Conservation (phyloP, 805 yeast species). For the Sugiyamaella lignohabitans region DNA sequence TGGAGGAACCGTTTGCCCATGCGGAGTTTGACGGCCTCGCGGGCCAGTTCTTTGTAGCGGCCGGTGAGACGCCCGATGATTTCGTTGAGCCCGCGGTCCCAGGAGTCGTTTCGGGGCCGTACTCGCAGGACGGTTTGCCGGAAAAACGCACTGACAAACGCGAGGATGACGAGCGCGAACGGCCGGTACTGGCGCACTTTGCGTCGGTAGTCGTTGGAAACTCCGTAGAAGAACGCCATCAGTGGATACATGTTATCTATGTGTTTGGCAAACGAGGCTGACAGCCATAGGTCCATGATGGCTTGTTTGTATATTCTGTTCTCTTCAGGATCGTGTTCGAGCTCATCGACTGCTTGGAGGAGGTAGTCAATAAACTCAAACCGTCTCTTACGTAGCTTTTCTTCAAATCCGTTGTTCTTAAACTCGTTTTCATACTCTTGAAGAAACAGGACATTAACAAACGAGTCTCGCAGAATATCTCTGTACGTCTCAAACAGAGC, state of each 20-base stretch:
- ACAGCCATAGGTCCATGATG: not conserved
- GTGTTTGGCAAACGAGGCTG: not conserved
- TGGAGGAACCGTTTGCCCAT: no score
- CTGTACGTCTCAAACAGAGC: not conserved
- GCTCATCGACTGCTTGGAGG: not conserved
- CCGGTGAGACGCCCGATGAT: not conserved
- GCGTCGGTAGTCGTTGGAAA: not conserved
- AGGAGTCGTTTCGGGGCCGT: not conserved
- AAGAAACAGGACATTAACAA: not conserved
- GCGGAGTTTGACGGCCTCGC: no score
- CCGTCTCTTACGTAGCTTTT: no score
- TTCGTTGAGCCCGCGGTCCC: conserved; percentile 1
- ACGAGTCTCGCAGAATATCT: not conserved
- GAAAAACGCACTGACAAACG: conserved; percentile 6
- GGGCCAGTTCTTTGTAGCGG: not conserved
- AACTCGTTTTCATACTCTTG: not conserved
- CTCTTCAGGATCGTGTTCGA: not conserved
- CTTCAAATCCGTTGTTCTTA: not conserved
- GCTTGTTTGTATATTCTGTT: not conserved
- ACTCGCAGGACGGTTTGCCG: conserved; percentile 1
- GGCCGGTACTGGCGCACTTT: conserved; percentile 1
- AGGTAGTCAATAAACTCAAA: not conserved
- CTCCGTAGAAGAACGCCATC: not conserved
- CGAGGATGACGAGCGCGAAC: conserved; percentile 7
- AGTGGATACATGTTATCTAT: not conserved